Percentiles rank a stretch among this genome's conserved stretches.
These are phyloP conservation scores for Beta corolliflora DNA, from an alignment of 179 eudicot genomes.

Conservation along the genomic window DNA sequence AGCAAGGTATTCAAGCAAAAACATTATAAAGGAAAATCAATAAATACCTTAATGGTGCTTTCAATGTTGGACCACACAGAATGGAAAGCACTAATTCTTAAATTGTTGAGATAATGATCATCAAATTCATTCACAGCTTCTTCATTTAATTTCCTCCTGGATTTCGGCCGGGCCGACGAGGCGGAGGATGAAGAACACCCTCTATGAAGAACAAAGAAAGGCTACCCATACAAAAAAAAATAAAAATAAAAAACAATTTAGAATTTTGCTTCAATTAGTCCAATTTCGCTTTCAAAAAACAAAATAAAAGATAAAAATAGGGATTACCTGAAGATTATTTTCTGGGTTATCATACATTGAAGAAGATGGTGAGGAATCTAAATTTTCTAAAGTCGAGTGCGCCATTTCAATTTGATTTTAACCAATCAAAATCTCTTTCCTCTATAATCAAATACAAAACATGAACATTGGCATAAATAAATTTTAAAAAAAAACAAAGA, in stretches of 20 bases:
- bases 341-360: neutral
- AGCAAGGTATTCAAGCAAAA: neutral
- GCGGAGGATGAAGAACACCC: slow-evolving; percentile 30
- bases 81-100: slow-evolving; percentile 52
- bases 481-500: too few species aligned
- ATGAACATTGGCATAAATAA: too few species aligned
- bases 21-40: neutral
- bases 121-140: slow-evolving; percentile 23
- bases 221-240: slow-evolving; percentile 33
- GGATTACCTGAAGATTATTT: slow-evolving; percentile 5
- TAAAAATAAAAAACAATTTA: neutral
- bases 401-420: neutral
- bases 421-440: too few species aligned
- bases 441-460: too few species aligned
- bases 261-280: neutral
- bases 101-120: slow-evolving; percentile 19
- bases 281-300: neutral
- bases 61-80: slow-evolving; percentile 68
- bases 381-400: neutral
- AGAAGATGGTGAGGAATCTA: neutral
- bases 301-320: neutral
- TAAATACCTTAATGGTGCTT: slow-evolving; percentile 51
- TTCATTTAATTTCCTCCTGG: slow-evolving; percentile 38
- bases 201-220: slow-evolving; percentile 71
- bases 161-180: slow-evolving; percentile 34